Percentiles rank a stretch among this genome's conserved stretches.
Conservation (phyloP, 169 alveolate genomes). For the Cryptosporidium ubiquitum region DNA sequence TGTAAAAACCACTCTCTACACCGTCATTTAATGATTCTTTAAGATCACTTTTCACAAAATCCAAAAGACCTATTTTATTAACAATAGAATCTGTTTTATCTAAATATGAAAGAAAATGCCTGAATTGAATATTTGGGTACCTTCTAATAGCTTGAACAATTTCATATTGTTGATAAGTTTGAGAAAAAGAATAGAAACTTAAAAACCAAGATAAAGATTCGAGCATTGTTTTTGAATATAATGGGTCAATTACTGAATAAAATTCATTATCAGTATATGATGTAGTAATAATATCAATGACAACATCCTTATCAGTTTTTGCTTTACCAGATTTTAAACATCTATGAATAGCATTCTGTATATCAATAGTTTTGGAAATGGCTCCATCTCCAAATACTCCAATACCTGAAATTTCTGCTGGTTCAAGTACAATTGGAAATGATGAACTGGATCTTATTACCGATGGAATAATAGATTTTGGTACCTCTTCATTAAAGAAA, state of each 20-base stretch:
- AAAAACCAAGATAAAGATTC: slow-evolving; percentile 27
- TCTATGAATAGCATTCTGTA: slow-evolving; percentile 24
- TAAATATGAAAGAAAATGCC: slow-evolving; percentile 20
- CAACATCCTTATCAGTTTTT: slow-evolving; percentile 56
- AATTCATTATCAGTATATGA: slow-evolving; percentile 8
- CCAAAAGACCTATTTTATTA: not conserved
- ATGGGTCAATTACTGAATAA: not conserved
- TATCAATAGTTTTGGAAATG: slow-evolving; percentile 1
- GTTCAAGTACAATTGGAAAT: slow-evolving; percentile 25
- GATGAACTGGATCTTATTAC: slow-evolving; percentile 48
- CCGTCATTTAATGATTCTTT: slow-evolving; percentile 25
- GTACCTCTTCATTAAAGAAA: slow-evolving; percentile 59
- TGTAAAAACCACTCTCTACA: slow-evolving; percentile 16
- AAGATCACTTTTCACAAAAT: not conserved
- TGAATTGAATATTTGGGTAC: slow-evolving; percentile 42
- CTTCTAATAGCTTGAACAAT: slow-evolving; percentile 58
- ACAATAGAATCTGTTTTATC: slow-evolving; percentile 27
- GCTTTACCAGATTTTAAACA: slow-evolving; percentile 63
- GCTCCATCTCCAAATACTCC: slow-evolving; percentile 70
- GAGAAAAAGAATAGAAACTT: not conserved
- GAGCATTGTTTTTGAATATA: slow-evolving; percentile 4
- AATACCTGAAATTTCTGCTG: slow-evolving; percentile 46
- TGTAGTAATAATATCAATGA: slow-evolving; percentile 35
- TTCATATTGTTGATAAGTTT: slow-evolving; percentile 54
- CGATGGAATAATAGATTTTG: slow-evolving; percentile 10